A percentile compares a stretch with the other conserved stretches of the same genome.
phyloP scores from a whole-genome alignment of 2,329 filamentous ascomycete genomes.

The Colletotrichum sp. region DNA sequence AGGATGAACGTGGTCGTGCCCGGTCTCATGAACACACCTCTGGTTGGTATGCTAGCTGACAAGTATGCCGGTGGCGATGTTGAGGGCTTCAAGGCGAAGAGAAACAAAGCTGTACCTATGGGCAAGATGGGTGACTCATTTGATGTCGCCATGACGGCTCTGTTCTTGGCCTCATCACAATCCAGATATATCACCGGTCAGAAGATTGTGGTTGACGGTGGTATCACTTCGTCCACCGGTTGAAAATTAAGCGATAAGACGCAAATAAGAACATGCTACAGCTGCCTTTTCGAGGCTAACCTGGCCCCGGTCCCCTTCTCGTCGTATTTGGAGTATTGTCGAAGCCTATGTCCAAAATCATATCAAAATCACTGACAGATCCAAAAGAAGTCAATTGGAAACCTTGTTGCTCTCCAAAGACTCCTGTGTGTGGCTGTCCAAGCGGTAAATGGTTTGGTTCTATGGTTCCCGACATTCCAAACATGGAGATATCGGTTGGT shows the following conservation, averaged over 20 bases:
- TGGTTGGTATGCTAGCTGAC: neutral
- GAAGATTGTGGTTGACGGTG: neutral
- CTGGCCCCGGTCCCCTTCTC: neutral
- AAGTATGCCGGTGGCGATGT: neutral
- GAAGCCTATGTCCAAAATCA: neutral
- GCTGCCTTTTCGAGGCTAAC: neutral
- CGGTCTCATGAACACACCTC: neutral
- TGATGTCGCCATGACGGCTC: neutral
- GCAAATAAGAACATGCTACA: neutral
- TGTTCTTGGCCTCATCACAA: neutral
- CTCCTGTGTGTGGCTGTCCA: neutral
- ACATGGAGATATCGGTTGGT: neutral
- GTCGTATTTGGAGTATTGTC: neutral
- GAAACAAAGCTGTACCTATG: neutral
- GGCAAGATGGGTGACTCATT: neutral
- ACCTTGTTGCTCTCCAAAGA: neutral
- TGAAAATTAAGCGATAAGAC: neutral
- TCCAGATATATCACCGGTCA: neutral
- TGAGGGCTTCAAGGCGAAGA: neutral
- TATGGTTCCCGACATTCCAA: neutral
- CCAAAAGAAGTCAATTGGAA: neutral
- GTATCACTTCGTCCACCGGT: neutral
- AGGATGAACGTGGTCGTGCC: neutral
- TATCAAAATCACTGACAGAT: neutral
- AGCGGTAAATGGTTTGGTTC: neutral